Evolutionary conservation across 768 basidiomycete species (phyloP), one percentile per base, ranked within the genome.

Genomic region (Phlebiopsis gigantea): DNA sequence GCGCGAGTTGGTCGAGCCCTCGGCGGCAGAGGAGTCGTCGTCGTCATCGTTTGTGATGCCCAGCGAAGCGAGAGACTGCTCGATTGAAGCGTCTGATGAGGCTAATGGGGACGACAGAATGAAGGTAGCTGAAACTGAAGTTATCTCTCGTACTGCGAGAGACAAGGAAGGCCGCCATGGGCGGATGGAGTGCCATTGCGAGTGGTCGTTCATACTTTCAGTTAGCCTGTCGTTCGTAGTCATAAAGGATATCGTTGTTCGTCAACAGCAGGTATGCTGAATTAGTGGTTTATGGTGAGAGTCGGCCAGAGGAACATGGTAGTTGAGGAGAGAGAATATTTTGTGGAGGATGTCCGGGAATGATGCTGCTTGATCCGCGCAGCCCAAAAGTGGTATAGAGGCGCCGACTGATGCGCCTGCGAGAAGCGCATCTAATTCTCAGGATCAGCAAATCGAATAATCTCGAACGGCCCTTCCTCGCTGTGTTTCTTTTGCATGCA

Each of bases 91-190:
- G 34, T 62, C 57, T 43, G 59, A 43, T 34, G 74, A 72, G 28
- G 68, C 66, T 39, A 77, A 72, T 57, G 79, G 68, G 3, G 74
- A 72, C 8, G 85, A 82, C 22, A 93, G 77, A 58, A 87, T 78
- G 65, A 93, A 91, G 0, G 89, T 91, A 8, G 82, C 88, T 1
- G 90, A 91, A 43, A 92, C 90, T 0, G 90, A 92, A 22, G 91
- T 90, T 50, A 93, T 84, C 74, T 93, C 90, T 43, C 82, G 79
- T 42, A 91, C 86, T 12, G 79, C 72, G 14, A 93, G 79, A 1
- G 81, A 78, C n/a, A 92, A 74, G 29, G 82, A 83, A 34, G 85
- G 84, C 4, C 79, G 76, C 85, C 88, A 91, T 6, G 89, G 90
- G 14, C 88, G 79, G 61, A 92, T 84, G 10, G 85, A 73, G 57